These are phyloP conservation scores for Coniochaeta sp. DNA, from an alignment of 2,329 filamentous ascomycete species.

Conservation along the genomic window DNA sequence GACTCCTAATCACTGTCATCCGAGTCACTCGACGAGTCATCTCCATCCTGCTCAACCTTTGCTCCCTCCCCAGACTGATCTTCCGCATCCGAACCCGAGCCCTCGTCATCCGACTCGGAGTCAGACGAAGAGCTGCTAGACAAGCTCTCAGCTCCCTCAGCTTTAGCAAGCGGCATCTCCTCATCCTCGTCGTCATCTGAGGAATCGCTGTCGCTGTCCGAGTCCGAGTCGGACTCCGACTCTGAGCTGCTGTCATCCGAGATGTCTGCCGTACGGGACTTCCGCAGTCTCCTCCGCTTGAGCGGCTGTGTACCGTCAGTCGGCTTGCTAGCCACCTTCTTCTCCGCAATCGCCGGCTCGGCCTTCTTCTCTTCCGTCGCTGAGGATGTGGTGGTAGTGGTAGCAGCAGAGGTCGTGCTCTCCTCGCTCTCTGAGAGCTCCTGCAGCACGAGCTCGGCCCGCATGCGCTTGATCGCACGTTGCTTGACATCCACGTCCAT, in stretches of 20 bases:
- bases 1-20: neutral
- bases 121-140: slow-evolving; percentile 19
- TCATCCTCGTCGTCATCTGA: slow-evolving; percentile 15
- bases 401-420: slow-evolving; percentile 20
- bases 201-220: slow-evolving; percentile 11
- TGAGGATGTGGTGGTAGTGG: slow-evolving; percentile 18
- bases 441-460: slow-evolving; percentile 50
- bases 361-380: slow-evolving; percentile 13
- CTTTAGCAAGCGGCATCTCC: slow-evolving; percentile 13
- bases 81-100: slow-evolving; percentile 8
- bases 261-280: slow-evolving; percentile 39
- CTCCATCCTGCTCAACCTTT: neutral
- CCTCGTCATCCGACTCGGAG: slow-evolving; percentile 12
- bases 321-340: slow-evolving; percentile 30
- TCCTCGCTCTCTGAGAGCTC: slow-evolving; percentile 45
- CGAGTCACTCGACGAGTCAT: neutral
- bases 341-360: slow-evolving; percentile 20
- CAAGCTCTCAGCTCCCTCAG: slow-evolving; percentile 10
- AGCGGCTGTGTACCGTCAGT: slow-evolving; percentile 37
- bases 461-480: slow-evolving; percentile 55
- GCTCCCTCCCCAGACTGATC: neutral
- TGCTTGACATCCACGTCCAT: slow-evolving; percentile 45
- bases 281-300: slow-evolving; percentile 44
- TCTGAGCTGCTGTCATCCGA: slow-evolving; percentile 32
- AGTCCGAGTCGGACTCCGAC: slow-evolving; percentile 22